These are phyloP conservation scores for Acacia confusa DNA, from an alignment of 306 rosid species.

Conservation along the genomic window DNA sequence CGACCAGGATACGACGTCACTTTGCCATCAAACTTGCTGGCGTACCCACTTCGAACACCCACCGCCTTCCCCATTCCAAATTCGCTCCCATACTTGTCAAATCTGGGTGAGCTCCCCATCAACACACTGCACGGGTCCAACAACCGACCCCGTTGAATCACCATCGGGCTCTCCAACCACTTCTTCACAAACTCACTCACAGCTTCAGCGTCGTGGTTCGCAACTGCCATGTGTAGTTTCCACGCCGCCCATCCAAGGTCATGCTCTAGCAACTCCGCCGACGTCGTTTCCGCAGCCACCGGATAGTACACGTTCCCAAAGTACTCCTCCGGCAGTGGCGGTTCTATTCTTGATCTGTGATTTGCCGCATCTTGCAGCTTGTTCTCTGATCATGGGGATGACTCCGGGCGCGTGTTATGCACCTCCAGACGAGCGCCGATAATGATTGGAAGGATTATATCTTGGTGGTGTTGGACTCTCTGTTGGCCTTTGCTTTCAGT, in stretches of 20 bases:
- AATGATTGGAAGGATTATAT: constrained; percentile 65
- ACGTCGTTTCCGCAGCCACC: not conserved
- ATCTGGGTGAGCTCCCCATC: constrained; percentile 63
- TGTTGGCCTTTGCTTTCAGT: constrained; percentile 60
- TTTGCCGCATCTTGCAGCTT: constrained; percentile 42
- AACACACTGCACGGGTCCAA: constrained; percentile 36
- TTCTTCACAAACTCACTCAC: not conserved
- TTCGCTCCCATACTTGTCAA: constrained; percentile 56
- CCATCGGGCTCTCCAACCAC: constrained; percentile 41
- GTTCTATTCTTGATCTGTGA: constrained; percentile 51
- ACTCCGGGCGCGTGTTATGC: constrained; percentile 48
- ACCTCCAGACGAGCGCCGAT: constrained; percentile 59
- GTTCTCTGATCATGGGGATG: constrained; percentile 8
- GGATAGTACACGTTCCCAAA: constrained; percentile 44
- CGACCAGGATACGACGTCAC: constrained; percentile 45
- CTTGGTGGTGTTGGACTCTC: constrained; percentile 26
- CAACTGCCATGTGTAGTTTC: constrained; percentile 50
- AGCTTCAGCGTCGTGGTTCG: constrained; percentile 8
- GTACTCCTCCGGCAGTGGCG: constrained; percentile 41
- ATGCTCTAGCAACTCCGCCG: constrained; percentile 40
- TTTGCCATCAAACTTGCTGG: constrained; percentile 48
- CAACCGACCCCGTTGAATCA: not conserved
- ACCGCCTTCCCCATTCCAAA: constrained; percentile 78
- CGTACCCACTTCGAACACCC: constrained; percentile 55
- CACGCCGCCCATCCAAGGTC: constrained; percentile 64